A percentile compares a stretch with the other conserved stretches of the same genome.
Conservation (phyloP, 768 basidiomycete genomes). For the Dendrothele bispora region DNA sequence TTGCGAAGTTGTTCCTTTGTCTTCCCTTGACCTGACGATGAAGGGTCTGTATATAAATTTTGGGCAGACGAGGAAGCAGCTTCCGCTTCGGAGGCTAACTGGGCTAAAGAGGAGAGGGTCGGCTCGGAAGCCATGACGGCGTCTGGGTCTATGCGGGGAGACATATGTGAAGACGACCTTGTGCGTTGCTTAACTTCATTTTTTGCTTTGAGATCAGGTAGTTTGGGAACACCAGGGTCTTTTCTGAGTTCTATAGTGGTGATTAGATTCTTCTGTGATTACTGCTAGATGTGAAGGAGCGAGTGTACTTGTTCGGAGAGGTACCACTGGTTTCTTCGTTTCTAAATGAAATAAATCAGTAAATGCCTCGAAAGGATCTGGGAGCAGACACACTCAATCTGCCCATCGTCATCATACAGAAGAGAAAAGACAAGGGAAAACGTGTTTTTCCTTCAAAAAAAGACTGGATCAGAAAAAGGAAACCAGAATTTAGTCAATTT, state of each 20-base stretch:
- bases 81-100: conserved; percentile 18
- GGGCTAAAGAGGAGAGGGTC: conserved; percentile 43
- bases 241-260: conserved; percentile 69
- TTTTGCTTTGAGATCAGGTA: conserved; percentile 67
- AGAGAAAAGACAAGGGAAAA: neutral
- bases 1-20: conserved; percentile 71
- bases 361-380: neutral
- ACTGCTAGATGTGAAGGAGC: neutral
- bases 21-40: conserved; percentile 36
- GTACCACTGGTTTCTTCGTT: conserved; percentile 38
- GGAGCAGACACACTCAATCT: conserved; percentile 35
- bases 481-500: no score
- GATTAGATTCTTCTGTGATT: neutral
- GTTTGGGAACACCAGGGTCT: conserved; percentile 85
- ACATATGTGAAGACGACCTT: conserved; percentile 41
- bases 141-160: conserved; percentile 44
- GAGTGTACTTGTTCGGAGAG: conserved; percentile 24
- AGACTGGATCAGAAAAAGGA: no score
- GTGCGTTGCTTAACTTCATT: conserved; percentile 53
- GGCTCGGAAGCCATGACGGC: conserved; percentile 74
- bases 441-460: neutral
- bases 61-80: conserved; percentile 12
- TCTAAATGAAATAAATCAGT: conserved; percentile 24
- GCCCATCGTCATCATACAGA: conserved; percentile 33
- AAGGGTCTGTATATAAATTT: conserved; percentile 26